A percentile compares a stretch with the other conserved stretches of the same genome.
Conservation (phyloP, 73 alveolate genomes). For the Paramecium tetraurelia region DNA sequence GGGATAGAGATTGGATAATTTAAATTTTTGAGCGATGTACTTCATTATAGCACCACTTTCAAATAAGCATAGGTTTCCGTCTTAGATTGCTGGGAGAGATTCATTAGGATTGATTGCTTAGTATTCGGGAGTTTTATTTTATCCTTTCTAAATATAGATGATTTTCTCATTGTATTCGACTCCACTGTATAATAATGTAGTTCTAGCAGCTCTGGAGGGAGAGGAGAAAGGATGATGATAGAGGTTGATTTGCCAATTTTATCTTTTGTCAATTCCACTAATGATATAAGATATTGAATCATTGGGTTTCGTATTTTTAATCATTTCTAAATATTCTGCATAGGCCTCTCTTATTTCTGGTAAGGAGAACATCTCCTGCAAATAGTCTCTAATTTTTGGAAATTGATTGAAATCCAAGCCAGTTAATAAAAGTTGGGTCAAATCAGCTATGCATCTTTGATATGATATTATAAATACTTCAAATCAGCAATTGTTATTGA, state of each 20-base stretch:
- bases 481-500: conserved; percentile 18
- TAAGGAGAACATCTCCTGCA: neutral
- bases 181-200: neutral
- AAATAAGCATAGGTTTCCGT: neutral
- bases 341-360: neutral
- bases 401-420: neutral
- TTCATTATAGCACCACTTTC: conserved; percentile 34
- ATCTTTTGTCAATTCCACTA: neutral
- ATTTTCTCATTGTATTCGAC: neutral
- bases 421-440: neutral
- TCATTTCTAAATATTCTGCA: neutral
- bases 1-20: neutral
- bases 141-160: neutral
- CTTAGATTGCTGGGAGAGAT: neutral
- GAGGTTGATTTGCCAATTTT: neutral
- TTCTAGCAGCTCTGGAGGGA: neutral
- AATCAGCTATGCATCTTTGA: neutral
- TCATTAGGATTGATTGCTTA: neutral
- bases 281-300: neutral
- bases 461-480: neutral
- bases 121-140: neutral
- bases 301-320: neutral
- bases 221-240: conserved; percentile 1
- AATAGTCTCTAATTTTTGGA: neutral
- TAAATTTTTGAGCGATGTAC: neutral